Conservation (phyloP, 208 protist genomes). For the Acanthamoeba triangularis region DNA sequence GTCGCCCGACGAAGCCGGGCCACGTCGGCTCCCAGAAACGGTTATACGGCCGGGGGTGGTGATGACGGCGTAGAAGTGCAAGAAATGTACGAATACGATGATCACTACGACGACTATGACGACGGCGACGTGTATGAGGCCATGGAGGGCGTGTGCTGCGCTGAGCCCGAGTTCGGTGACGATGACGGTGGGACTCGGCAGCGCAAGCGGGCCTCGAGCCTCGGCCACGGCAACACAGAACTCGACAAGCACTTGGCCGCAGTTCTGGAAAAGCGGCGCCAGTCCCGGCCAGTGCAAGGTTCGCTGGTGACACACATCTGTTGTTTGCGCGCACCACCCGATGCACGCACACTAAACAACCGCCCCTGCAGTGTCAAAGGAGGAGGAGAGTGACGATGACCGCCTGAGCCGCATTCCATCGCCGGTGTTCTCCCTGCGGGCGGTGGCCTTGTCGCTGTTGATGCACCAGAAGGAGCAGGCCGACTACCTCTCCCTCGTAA, state of each 20-base stretch:
- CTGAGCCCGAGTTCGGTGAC: background rate
- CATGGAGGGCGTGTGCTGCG: slow-evolving; percentile 39
- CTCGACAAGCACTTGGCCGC: background rate
- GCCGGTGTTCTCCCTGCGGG: slow-evolving; percentile 27
- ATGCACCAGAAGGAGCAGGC: background rate
- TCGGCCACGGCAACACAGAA: background rate
- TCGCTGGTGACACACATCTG: too few relatives aligned
- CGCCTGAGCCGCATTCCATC: background rate
- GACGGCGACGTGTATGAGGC: background rate
- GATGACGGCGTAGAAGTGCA: too few relatives aligned
- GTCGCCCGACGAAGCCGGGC: background rate
- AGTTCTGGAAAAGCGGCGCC: background rate
- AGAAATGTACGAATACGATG: too few relatives aligned
- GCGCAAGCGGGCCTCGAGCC: background rate
- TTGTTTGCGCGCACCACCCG: too few relatives aligned
- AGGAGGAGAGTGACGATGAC: background rate
- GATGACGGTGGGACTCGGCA: background rate
- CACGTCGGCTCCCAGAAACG: background rate
- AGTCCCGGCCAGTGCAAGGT: background rate
- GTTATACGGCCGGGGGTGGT: too few relatives aligned
- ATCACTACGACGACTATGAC: background rate
- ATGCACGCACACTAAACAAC: background rate
- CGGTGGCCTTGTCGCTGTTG: background rate
- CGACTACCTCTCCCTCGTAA: background rate
- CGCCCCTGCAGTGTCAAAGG: background rate